Evolutionary conservation across 805 yeast genomes (phyloP), one percentile per base, ranked within the genome.

Genomic region (Cyberlindnera maclurae): DNA sequence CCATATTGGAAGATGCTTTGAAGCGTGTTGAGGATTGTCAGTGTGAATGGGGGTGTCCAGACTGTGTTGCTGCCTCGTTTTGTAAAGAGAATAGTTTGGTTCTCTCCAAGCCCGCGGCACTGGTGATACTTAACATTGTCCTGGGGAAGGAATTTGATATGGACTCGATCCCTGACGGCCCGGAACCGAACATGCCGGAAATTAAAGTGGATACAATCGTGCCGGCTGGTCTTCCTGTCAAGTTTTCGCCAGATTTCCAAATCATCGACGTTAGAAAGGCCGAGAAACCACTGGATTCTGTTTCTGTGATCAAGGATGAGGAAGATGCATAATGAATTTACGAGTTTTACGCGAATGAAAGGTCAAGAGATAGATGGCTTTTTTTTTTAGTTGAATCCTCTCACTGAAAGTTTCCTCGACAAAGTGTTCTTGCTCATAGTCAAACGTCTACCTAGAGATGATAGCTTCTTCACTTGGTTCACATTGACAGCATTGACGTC

Each of bases 1-100:
- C 73, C 3, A 70, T 93, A 4, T 51, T 90, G 20, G 60, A 64
- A 33, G 71, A 76, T 8, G 80, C 95, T 0, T 61, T 77, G 36
- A 64, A 67, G 2, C 67, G 82, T 29, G 65, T 89, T 0, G 65
- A 68, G 22, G 69, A 65, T 12, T 93, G 99, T 57, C 68, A 68
- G 1, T 78, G 85, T 59, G 79, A 79, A 5, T 76, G 81, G 71
- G 75, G 75, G 4, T 70, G 75, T 51, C 94, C 94, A 0, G 74
- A 77, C 33, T 93, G 98, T 64, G 82, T 88, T n/a, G 84, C 93
- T 3, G 82, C 85, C 1, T 64, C 84, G 0, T 75, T 73, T 38
- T 93, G 98, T 61, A 76, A 78, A 40, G 98, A 93, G 59, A 73
- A 73, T 47, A 78, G 82, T 53, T 63, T 82, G 38, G 97, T 93